Percentiles rank a stretch among this genome's conserved stretches.
Conservation (phyloP, 192 early-diverging fungal genomes). For the Umbelopsis sp. region DNA sequence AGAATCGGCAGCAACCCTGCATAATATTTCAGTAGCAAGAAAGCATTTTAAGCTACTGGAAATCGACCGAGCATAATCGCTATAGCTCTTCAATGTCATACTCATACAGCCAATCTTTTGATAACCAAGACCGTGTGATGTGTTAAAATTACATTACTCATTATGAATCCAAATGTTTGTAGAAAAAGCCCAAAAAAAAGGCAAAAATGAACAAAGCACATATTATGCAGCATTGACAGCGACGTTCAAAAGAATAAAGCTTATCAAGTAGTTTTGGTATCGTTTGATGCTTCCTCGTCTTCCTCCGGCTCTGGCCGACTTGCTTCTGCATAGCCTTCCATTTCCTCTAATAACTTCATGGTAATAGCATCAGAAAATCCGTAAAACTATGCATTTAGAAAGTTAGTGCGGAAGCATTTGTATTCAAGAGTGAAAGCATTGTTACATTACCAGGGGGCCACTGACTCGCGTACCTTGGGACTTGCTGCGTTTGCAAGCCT, state of each 20-base stretch:
- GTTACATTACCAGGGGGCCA: constrained; percentile 45
- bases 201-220: neutral
- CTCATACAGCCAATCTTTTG: too few species aligned
- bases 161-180: too few species aligned
- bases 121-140: too few species aligned
- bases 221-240: neutral
- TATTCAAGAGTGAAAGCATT: neutral
- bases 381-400: constrained; percentile 38
- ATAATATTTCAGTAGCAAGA: constrained; percentile 80
- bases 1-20: constrained; percentile 82
- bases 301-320: constrained; percentile 26
- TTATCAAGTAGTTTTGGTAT: neutral
- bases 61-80: neutral
- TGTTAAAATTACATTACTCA: too few species aligned
- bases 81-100: too few species aligned
- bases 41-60: constrained; percentile 84
- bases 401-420: neutral
- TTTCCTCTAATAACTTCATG: constrained; percentile 46
- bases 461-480: constrained; percentile 54
- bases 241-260: neutral
- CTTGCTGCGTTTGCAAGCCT: constrained; percentile 47
- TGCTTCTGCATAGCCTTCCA: constrained; percentile 43
- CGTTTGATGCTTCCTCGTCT: neutral
- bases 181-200: too few species aligned
- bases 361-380: constrained; percentile 60